Conservation (phyloP, 495 filamentous ascomycete species). For the Staphylotrichum tortipilum region DNA sequence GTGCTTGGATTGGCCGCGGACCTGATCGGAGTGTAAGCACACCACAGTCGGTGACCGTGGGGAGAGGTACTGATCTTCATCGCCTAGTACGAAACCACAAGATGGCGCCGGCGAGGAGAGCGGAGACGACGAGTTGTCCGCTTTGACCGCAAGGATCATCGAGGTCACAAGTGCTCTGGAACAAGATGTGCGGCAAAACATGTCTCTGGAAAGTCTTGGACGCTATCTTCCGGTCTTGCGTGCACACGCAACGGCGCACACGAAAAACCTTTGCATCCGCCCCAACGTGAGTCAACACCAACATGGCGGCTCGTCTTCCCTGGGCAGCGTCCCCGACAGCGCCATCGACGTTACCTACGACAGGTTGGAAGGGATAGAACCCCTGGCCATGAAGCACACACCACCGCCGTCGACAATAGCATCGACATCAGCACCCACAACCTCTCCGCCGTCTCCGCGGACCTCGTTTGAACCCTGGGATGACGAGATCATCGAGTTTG, state of each 20-base stretch:
- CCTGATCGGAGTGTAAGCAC: slow-evolving; percentile 31
- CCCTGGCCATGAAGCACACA: neutral
- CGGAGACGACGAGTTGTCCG: slow-evolving; percentile 7
- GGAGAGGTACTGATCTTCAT: too few species aligned
- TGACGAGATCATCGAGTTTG: slow-evolving; percentile 30
- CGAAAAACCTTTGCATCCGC: neutral
- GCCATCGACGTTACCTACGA: slow-evolving; percentile 34
- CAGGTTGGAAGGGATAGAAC: neutral
- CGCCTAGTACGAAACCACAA: neutral
- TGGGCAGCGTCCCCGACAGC: slow-evolving; percentile 34
- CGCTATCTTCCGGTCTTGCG: slow-evolving; percentile 30
- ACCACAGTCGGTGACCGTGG: too few species aligned
- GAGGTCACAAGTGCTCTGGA: slow-evolving; percentile 3
- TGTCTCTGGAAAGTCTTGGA: slow-evolving; percentile 23
- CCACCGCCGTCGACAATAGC: neutral
- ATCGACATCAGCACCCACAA: too few species aligned
- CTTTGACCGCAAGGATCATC: slow-evolving; percentile 9
- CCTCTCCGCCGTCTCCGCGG: neutral
- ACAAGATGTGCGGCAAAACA: slow-evolving; percentile 27
- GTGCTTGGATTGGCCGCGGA: slow-evolving; percentile 35
- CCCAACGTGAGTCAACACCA: slow-evolving; percentile 7
- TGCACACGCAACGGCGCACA: slow-evolving; percentile 22
- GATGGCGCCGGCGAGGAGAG: neutral
- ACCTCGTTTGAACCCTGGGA: neutral
- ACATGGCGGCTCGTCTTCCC: slow-evolving; percentile 16